Base-by-base conservation (phyloP, 768 basidiomycete genomes). In the Pulveroboletus frians region DNA sequence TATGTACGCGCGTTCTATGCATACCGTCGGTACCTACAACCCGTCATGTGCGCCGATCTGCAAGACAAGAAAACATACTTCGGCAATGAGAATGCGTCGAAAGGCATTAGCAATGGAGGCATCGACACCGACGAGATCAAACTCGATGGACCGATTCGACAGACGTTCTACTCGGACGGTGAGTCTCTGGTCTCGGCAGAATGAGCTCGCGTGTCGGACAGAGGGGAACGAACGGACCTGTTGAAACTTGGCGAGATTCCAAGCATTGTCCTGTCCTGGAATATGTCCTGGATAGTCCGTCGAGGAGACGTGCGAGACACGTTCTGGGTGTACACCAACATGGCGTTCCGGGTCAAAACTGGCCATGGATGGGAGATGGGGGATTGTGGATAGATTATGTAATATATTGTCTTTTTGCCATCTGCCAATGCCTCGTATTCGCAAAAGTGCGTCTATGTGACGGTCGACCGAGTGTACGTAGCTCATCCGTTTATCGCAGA, bases 51-150 rank as follows among this genome's bases (percentile, higher is more conserved):
- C 29, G 40, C 39, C 23, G 23, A 29, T 32, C 21, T 51, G 9
- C 27, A 46, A 34, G 15, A 20, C 32, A 36, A 9, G 14, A 6
- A 32, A 45, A 67, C 80, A 46, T 50, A 92, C 94, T 78, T 99
- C 96, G 9, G 95, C 88, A 40, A 98, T 88, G 64, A 97, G 76
- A 47, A 96, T 92, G 49, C 96, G 77, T 23, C 96, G 77, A 55
- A 95, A 81, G 0, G 95, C 92, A 67, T 99, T 98, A 27, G 96
- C 93, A 50, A 99, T 88, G 14, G 92, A 89, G 1, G 96, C 90
- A 65, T 99, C 95, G 26, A 97, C 87, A 5, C 95, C 94, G 48
- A 97, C 79, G 39, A 98, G 74, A 69, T 99, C 96, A 66, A 99
- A 95, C 57, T 97, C 94, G 53, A 96, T 80, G 2, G 87, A 85